phyloP scores from a whole-genome alignment of 495 filamentous ascomycete genomes.

The Aspergillus indologenus region DNA sequence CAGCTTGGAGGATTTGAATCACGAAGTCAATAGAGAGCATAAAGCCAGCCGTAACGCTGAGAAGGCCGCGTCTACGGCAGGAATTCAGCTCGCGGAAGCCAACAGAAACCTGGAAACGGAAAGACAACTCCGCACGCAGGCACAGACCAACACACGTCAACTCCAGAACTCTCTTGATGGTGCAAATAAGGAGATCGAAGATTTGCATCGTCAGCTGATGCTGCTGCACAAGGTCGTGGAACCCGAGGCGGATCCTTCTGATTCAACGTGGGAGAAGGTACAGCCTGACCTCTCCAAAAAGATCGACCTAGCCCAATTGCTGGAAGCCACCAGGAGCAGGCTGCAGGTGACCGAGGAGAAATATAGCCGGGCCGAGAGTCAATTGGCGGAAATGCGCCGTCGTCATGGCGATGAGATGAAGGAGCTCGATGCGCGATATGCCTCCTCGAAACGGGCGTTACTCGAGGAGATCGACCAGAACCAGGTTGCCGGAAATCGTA shows the following conservation, averaged over 20 bases:
- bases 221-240: constrained; percentile 82
- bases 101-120: constrained; percentile 91
- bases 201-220: constrained; percentile 74
- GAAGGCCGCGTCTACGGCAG: constrained; percentile 78
- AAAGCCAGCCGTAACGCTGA: constrained; percentile 90
- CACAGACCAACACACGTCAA: constrained; percentile 79
- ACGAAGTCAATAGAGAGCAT: constrained; percentile 87
- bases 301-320: constrained; percentile 79
- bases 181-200: constrained; percentile 72
- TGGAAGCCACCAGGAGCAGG: constrained; percentile 85
- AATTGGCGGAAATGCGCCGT: constrained; percentile 73
- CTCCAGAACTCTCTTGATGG: constrained; percentile 74
- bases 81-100: constrained; percentile 80
- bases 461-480: constrained; percentile 89
- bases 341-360: constrained; percentile 83
- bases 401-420: constrained; percentile 69
- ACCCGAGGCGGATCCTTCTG: constrained; percentile 62
- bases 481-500: constrained; percentile 70
- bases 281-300: constrained; percentile 58
- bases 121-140: constrained; percentile 77
- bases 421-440: constrained; percentile 68
- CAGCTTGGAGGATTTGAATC: constrained; percentile 87
- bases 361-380: constrained; percentile 76
- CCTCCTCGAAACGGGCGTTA: constrained; percentile 65
- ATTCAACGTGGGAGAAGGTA: constrained; percentile 60